phyloP scores from a whole-genome alignment of 306 rosid species.

The Vicia faba region DNA sequence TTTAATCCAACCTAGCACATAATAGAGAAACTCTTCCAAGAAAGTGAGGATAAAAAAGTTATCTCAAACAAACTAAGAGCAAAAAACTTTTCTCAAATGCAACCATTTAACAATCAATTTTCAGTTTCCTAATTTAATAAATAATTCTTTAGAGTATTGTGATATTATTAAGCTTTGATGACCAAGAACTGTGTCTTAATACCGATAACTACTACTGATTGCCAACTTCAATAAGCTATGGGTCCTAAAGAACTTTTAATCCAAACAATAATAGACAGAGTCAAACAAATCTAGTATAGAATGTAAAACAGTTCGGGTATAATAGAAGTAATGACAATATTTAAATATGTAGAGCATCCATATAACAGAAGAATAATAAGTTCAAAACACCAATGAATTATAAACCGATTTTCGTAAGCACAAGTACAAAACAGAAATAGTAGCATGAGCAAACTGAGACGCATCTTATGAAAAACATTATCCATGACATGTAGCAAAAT shows the following conservation, averaged over 20 bases:
- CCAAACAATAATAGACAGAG: background rate
- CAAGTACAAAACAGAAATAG: no score
- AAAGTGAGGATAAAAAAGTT: conserved; percentile 12
- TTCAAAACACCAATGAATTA: no score
- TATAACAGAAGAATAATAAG: no score
- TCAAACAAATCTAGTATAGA: background rate
- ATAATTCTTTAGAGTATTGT: background rate
- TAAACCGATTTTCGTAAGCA: no score
- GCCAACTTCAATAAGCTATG: conserved; percentile 1
- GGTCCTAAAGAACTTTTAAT: background rate
- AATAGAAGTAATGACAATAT: no score
- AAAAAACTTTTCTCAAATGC: conserved; percentile 15
- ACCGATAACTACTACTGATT: background rate
- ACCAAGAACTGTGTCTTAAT: conserved; percentile 16
- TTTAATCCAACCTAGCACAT: conserved; percentile 10
- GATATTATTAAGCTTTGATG: background rate
- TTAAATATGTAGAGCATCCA: no score
- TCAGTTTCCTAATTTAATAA: conserved; percentile 20
- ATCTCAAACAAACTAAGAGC: conserved; percentile 17
- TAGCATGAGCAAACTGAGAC: no score
- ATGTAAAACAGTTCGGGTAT: no score
- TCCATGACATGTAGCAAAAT: no score
- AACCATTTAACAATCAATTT: conserved; percentile 20
- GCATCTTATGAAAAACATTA: no score
- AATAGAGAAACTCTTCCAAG: conserved; percentile 18